A percentile compares a stretch with the other conserved stretches of the same genome.
Conservation (phyloP, 345 rosid genomes). For the Brassica carinata region DNA sequence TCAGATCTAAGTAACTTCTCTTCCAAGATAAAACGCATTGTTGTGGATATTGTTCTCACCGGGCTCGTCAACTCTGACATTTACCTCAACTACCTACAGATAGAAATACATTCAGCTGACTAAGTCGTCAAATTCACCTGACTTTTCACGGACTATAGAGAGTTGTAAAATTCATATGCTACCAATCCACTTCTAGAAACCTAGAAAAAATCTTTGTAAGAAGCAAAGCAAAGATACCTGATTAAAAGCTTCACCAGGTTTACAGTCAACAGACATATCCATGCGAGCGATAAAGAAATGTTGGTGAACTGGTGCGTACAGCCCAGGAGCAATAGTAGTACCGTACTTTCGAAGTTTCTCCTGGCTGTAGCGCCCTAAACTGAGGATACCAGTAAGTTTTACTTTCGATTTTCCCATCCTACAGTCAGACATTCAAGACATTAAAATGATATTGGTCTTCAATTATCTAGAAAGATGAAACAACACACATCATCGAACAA, state of each 20-base stretch:
- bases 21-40: conserved; percentile 86
- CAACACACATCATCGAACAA: conserved; percentile 3
- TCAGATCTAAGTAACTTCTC: conserved; percentile 76
- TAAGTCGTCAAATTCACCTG: too few relatives aligned
- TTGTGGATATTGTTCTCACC: conserved; percentile 81
- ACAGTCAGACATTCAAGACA: conserved; percentile 34
- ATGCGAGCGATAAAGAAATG: conserved; percentile 91
- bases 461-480: conserved; percentile 5
- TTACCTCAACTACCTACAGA: conserved; percentile 84
- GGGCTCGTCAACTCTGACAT: conserved; percentile 73
- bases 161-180: neutral
- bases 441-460: conserved; percentile 5
- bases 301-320: conserved; percentile 93
- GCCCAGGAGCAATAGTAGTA: conserved; percentile 84
- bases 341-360: conserved; percentile 90
- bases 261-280: conserved; percentile 93
- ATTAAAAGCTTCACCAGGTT: conserved; percentile 84
- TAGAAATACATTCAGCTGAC: conserved; percentile 13
- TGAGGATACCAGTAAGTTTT: conserved; percentile 86
- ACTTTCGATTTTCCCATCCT: conserved; percentile 97
- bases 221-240: conserved; percentile 51
- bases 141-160: neutral
- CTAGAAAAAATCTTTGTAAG: conserved; percentile 1
- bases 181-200: conserved; percentile 13
- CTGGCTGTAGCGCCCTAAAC: conserved; percentile 93